These are phyloP conservation scores for Colletotrichum sp. DNA, from an alignment of 2,329 filamentous ascomycete genomes.

Conservation along the genomic window DNA sequence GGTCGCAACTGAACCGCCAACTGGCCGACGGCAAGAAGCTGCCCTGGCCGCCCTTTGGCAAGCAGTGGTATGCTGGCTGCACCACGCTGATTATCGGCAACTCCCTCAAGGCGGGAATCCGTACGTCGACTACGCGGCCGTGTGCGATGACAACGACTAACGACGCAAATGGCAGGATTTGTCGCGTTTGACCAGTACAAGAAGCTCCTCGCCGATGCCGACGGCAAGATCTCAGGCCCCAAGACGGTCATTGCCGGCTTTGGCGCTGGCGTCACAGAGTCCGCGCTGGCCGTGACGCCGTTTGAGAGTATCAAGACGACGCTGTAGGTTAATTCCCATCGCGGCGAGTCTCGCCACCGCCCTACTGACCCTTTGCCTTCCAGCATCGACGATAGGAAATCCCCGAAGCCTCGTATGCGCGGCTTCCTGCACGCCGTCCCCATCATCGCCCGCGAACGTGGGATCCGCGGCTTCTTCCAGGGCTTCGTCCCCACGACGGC, in stretches of 20 bases:
- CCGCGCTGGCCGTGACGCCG: conserved; percentile 89
- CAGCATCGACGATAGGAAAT: conserved; percentile 94
- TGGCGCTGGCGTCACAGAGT: conserved; percentile 93
- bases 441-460: conserved; percentile 87
- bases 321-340: conserved; percentile 54
- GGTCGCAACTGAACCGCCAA: conserved; percentile 88
- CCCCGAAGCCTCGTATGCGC: conserved; percentile 80
- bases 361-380: neutral
- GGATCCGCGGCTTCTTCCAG: conserved; percentile 92
- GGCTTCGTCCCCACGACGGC: conserved; percentile 95
- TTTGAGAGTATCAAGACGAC: conserved; percentile 99
- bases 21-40: conserved; percentile 84
- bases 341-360: neutral
- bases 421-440: conserved; percentile 91
- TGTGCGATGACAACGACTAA: conserved; percentile 12
- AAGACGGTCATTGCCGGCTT: conserved; percentile 93
- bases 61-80: conserved; percentile 97
- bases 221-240: conserved; percentile 89
- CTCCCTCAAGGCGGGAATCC: conserved; percentile 92
- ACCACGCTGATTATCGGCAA: conserved; percentile 97
- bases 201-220: conserved; percentile 76
- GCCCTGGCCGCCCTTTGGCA: conserved; percentile 92
- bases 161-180: conserved; percentile 62
- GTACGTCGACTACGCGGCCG: conserved; percentile 53
- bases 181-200: conserved; percentile 98